Evolutionary conservation across 2,329 filamentous ascomycete species (phyloP).

Genomic region (Neofusicoccum umdonicola): DNA sequence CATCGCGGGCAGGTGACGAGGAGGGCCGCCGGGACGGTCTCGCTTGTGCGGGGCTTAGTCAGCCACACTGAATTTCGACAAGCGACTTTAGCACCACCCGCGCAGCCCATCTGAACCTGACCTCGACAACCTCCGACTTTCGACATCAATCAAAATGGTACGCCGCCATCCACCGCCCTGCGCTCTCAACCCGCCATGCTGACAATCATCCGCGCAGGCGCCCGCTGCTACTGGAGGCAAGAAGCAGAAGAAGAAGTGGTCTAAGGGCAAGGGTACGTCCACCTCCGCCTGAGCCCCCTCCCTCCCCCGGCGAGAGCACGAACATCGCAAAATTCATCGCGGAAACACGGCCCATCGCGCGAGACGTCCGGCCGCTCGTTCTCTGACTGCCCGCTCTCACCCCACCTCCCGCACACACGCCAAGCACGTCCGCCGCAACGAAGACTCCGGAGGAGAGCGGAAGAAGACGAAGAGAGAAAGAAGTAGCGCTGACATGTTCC

Average conservation of each 20-base stretch:
- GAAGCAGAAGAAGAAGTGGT: slow-evolving; percentile 84
- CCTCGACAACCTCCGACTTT: slow-evolving; percentile 20
- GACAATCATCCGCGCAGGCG: slow-evolving; percentile 33
- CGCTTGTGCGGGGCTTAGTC: slow-evolving; percentile 8
- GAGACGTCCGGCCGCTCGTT: neutral
- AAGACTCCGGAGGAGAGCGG: neutral
- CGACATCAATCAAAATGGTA: slow-evolving; percentile 45
- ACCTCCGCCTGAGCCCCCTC: slow-evolving; percentile 21
- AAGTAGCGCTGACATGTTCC: slow-evolving; percentile 21
- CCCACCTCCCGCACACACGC: neutral
- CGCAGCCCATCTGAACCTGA: slow-evolving; percentile 1
- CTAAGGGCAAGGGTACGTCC: slow-evolving; percentile 58
- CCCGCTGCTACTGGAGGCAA: slow-evolving; percentile 65
- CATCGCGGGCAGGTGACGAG: neutral
- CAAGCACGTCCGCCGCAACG: neutral
- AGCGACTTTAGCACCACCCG: slow-evolving; percentile 11
- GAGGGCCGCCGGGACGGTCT: neutral
- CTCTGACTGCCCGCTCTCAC: neutral
- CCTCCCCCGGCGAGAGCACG: neutral
- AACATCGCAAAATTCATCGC: neutral
- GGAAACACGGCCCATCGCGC: neutral
- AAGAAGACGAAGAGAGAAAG: neutral
- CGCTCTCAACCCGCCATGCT: neutral
- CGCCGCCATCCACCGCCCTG: slow-evolving; percentile 18
- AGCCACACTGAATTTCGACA: slow-evolving; percentile 18